Evolutionary conservation across 2,329 filamentous ascomycete species (phyloP).

Genomic region (Alternaria triticina): DNA sequence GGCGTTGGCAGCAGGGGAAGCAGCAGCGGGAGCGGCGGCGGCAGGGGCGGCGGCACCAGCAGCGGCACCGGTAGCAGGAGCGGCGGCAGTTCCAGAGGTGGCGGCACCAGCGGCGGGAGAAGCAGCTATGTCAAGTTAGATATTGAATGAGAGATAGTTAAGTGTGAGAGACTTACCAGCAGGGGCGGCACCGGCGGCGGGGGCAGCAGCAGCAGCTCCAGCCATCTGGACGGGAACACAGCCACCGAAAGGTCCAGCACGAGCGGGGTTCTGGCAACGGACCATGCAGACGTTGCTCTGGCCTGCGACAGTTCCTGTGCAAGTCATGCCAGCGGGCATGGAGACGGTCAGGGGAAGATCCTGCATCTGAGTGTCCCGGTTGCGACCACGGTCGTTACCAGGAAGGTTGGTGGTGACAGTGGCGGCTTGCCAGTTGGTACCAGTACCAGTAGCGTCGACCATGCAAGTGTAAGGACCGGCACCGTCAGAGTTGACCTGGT

Average conservation of each 20-base stretch:
- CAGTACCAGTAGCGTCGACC: constrained; percentile 68
- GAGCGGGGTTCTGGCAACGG: constrained; percentile 66
- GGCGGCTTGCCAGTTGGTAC: constrained; percentile 59
- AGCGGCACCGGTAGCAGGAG: constrained; percentile 10
- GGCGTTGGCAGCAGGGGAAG: constrained; percentile 8
- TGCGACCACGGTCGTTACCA: constrained; percentile 58
- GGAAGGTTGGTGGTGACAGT: constrained; percentile 62
- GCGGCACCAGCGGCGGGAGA: neutral
- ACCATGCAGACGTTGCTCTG: constrained; percentile 68
- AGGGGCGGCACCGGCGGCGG: constrained; percentile 7
- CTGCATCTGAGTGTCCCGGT: constrained; percentile 37
- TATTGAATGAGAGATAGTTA: neutral
- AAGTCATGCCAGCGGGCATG: constrained; percentile 62
- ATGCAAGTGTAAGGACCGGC: constrained; percentile 70
- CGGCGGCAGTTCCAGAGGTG: neutral
- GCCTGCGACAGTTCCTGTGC: constrained; percentile 66
- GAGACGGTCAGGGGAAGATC: constrained; percentile 61
- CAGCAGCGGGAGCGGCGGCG: constrained; percentile 9
- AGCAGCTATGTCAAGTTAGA: neutral
- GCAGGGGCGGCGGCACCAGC: constrained; percentile 3
- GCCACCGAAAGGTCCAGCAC: constrained; percentile 68
- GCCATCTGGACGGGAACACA: constrained; percentile 64
- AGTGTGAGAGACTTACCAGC: neutral
- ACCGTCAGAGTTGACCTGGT: constrained; percentile 72
- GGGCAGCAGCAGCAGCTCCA: constrained; percentile 20